These are phyloP conservation scores for Chlorella sp. DNA, from an alignment of 139 green algal genomes.

Conservation along the genomic window DNA sequence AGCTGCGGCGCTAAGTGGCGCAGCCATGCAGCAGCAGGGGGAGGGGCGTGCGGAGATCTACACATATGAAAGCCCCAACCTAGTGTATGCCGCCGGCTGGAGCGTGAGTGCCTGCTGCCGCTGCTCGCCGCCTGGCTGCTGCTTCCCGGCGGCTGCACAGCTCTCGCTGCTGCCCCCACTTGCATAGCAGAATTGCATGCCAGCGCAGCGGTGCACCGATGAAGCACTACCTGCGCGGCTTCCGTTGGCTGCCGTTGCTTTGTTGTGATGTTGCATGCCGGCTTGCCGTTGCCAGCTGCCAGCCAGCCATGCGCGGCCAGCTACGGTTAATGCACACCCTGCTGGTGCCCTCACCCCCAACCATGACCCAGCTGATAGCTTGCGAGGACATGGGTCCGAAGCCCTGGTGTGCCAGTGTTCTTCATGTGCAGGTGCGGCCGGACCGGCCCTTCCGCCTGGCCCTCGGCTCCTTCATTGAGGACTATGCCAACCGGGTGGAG, in stretches of 20 bases:
- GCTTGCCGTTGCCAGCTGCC: not conserved
- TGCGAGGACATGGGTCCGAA: no score
- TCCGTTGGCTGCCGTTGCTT: no score
- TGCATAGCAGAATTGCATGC: no score
- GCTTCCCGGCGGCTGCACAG: no score
- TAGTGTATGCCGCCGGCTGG: slow-evolving; percentile 96
- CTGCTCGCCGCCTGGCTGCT: not conserved
- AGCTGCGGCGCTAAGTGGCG: not conserved
- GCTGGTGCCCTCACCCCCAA: no score
- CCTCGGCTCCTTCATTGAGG: slow-evolving; percentile 92
- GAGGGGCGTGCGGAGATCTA: slow-evolving; percentile 82
- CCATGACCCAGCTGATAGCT: no score
- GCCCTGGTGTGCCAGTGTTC: not conserved
- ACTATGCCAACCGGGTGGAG: slow-evolving; percentile 88
- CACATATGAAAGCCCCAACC: slow-evolving; percentile 82
- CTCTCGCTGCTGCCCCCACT: no score
- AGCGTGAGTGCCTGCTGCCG: slow-evolving; percentile 73
- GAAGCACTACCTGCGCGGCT: no score
- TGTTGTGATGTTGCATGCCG: not conserved
- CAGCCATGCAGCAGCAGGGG: slow-evolving; percentile 16
- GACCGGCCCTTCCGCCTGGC: slow-evolving; percentile 93
- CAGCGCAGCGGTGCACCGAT: no score
- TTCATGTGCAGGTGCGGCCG: slow-evolving; percentile 66
- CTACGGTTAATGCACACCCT: no score
- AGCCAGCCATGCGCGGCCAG: no score